Percentiles rank a stretch among this genome's conserved stretches.
phyloP scores from a whole-genome alignment of 2,329 filamentous ascomycete species.

The Tolypocladium nubicola region DNA sequence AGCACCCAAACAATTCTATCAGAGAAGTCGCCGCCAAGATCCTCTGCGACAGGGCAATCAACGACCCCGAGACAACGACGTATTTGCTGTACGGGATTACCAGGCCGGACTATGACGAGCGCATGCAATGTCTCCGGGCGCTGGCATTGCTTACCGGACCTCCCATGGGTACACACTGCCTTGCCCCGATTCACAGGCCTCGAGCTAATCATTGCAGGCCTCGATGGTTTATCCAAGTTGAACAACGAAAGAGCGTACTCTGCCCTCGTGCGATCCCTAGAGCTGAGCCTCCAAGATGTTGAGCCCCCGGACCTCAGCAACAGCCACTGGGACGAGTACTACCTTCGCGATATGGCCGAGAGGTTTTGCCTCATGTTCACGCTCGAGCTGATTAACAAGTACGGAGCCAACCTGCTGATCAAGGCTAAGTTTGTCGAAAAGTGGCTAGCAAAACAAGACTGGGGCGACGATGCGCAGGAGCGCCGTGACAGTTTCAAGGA shows the following conservation, averaged over 20 bases:
- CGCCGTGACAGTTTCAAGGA: constrained; percentile 41
- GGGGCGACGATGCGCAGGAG: constrained; percentile 46
- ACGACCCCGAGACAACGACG: constrained; percentile 43
- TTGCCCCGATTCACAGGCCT: not conserved
- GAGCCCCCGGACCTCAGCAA: constrained; percentile 42
- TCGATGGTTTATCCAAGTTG: constrained; percentile 31
- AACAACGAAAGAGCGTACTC: constrained; percentile 40
- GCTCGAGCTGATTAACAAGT: constrained; percentile 47
- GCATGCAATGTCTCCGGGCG: constrained; percentile 45
- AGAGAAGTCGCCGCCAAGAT: constrained; percentile 56
- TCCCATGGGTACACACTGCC: constrained; percentile 16
- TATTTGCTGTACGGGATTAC: constrained; percentile 48
- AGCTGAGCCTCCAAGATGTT: constrained; percentile 40
- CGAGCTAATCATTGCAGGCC: constrained; percentile 16
- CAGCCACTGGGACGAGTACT: constrained; percentile 51
- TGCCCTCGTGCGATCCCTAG: constrained; percentile 50
- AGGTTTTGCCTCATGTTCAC: constrained; percentile 49
- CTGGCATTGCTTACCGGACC: constrained; percentile 42
- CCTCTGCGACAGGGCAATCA: constrained; percentile 44
- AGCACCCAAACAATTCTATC: constrained; percentile 63
- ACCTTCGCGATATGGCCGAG: constrained; percentile 50
- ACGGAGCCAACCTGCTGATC: constrained; percentile 45
- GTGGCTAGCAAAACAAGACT: constrained; percentile 66
- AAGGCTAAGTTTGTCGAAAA: constrained; percentile 57
- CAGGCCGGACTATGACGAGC: constrained; percentile 45